Evolutionary conservation across 2,329 filamentous ascomycete genomes (phyloP).

Genomic region (Plectosphaerella plurivora): DNA sequence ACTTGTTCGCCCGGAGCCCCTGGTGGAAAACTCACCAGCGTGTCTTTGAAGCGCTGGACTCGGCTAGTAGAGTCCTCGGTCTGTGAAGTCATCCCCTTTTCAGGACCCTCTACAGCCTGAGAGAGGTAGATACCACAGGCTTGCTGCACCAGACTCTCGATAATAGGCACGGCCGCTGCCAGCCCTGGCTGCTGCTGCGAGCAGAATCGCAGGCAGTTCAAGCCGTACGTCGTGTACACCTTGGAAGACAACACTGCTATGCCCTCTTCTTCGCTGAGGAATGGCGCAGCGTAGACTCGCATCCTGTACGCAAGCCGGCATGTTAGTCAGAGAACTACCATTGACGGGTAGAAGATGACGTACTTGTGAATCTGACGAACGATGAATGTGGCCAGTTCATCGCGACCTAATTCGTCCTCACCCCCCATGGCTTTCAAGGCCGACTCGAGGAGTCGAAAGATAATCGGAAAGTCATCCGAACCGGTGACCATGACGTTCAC

Average conservation of each 20-base stretch:
- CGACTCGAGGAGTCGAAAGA: conserved; percentile 19
- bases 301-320: not conserved
- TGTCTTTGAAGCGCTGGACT: conserved; percentile 18
- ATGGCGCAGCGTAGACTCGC: conserved; percentile 4
- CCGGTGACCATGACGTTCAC: conserved; percentile 19
- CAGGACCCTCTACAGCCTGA: not conserved
- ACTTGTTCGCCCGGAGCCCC: conserved; percentile 17
- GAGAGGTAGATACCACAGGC: conserved; percentile 4
- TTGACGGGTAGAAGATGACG: not conserved
- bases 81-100: not conserved
- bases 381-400: conserved; percentile 14
- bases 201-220: conserved; percentile 2
- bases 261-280: conserved; percentile 1
- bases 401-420: conserved; percentile 10
- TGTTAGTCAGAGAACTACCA: too few relatives aligned
- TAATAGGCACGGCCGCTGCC: not conserved
- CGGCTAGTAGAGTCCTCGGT: conserved; percentile 9
- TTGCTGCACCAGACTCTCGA: conserved; percentile 10
- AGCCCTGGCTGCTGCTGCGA: not conserved
- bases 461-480: conserved; percentile 16
- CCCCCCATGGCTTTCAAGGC: conserved; percentile 20
- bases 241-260: conserved; percentile 1
- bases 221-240: not conserved
- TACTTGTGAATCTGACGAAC: conserved; percentile 20
- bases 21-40: conserved; percentile 12